Conservation (phyloP, 2,329 filamentous ascomycete species). For the Bipolaris victoriae region DNA sequence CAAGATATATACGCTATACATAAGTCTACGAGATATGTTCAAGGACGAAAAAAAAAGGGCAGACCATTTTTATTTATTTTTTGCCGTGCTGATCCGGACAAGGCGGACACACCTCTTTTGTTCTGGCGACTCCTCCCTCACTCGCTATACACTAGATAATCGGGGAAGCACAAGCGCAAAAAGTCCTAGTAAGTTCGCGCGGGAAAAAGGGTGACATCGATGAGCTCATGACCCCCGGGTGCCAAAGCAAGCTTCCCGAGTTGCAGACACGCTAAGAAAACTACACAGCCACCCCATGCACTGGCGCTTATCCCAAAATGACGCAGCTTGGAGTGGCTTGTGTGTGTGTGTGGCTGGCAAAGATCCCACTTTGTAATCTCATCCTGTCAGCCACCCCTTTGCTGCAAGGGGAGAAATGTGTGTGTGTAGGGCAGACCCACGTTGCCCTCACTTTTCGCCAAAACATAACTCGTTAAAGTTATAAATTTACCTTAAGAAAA, state of each 20-base stretch:
- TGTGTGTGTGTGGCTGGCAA: conserved; percentile 9
- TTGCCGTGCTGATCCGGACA: too few species aligned
- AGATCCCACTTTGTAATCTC: conserved; percentile 17
- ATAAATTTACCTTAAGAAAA: too few species aligned
- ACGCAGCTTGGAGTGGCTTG: conserved; percentile 11
- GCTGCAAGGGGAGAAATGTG: background rate
- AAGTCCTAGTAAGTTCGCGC: background rate
- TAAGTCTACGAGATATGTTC: too few species aligned
- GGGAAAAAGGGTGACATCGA: background rate
- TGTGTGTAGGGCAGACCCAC: too few species aligned
- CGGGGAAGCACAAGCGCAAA: background rate
- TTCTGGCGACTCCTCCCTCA: too few species aligned
- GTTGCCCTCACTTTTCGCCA: too few species aligned
- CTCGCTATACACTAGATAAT: too few species aligned
- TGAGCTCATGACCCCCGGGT: conserved; percentile 10
- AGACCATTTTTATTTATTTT: too few species aligned
- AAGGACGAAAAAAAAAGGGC: too few species aligned
- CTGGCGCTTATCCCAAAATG: background rate
- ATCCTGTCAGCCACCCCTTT: conserved; percentile 1
- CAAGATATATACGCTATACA: too few species aligned
- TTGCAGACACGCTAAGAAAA: conserved; percentile 1
- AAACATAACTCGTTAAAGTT: too few species aligned
- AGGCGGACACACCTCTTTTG: too few species aligned
- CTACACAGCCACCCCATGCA: background rate
- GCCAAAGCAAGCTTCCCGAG: conserved; percentile 4